Evolutionary conservation across 2,329 filamentous ascomycete genomes (phyloP).

Genomic region (Plectosphaerella cucumerina): DNA sequence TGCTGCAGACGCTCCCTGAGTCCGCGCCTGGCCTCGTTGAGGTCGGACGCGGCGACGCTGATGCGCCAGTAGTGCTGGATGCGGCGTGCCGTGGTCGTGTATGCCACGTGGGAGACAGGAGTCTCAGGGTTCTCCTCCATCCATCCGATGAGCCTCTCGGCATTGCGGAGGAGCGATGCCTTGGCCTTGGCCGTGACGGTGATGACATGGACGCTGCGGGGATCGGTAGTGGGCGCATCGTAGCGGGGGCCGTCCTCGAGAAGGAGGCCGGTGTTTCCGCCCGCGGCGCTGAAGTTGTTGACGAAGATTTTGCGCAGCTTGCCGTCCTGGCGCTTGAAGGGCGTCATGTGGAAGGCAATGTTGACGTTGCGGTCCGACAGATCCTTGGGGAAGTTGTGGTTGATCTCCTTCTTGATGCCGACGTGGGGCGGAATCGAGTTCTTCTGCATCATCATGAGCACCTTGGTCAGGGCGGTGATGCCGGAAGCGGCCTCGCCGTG

Average conservation of each 20-base stretch:
- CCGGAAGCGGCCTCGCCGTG: constrained; percentile 61
- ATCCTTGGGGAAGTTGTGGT: constrained; percentile 54
- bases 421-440: constrained; percentile 60
- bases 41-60: constrained; percentile 37
- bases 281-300: constrained; percentile 70
- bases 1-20: constrained; percentile 36
- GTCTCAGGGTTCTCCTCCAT: constrained; percentile 48
- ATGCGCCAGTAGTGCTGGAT: constrained; percentile 43
- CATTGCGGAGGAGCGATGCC: constrained; percentile 54
- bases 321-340: constrained; percentile 43
- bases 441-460: constrained; percentile 61
- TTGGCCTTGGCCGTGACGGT: constrained; percentile 53
- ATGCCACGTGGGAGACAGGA: constrained; percentile 55
- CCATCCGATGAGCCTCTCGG: constrained; percentile 49
- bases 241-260: constrained; percentile 57
- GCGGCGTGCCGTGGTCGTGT: constrained; percentile 63
- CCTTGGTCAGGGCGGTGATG: constrained; percentile 58
- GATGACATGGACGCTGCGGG: constrained; percentile 54
- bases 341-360: constrained; percentile 51
- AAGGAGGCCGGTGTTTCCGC: constrained; percentile 66
- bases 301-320: constrained; percentile 47
- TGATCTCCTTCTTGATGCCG: constrained; percentile 63
- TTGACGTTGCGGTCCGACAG: constrained; percentile 53
- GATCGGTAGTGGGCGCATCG: constrained; percentile 41
- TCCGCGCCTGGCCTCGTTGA: constrained; percentile 36